Conservation (phyloP, 83 land plant species). For the Isoetes engelmannii region DNA sequence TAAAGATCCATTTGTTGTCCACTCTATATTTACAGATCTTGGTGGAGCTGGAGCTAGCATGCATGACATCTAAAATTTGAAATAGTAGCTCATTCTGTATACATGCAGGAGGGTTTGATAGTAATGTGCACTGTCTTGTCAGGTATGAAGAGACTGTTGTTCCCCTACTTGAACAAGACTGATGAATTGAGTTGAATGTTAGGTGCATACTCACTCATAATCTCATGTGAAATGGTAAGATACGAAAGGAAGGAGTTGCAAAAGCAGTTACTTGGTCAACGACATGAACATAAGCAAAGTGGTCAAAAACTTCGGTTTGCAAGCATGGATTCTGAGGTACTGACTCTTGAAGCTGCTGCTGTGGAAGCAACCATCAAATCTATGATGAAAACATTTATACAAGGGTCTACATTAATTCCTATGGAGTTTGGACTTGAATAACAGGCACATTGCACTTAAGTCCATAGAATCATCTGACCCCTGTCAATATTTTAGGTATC, state of each 20-base stretch:
- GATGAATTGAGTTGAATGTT: slow-evolving; percentile 14
- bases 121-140: slow-evolving; percentile 86
- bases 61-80: slow-evolving; percentile 91
- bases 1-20: slow-evolving; percentile 64
- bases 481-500: slow-evolving; percentile 40
- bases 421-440: slow-evolving; percentile 69
- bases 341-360: slow-evolving; percentile 35
- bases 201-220: slow-evolving; percentile 93
- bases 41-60: slow-evolving; percentile 64
- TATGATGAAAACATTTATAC: slow-evolving; percentile 70
- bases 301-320: slow-evolving; percentile 34
- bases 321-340: slow-evolving; percentile 38
- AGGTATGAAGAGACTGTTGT: slow-evolving; percentile 37
- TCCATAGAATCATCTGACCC: background rate
- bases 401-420: slow-evolving; percentile 56
- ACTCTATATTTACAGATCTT: slow-evolving; percentile 49
- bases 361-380: slow-evolving; percentile 72
- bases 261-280: slow-evolving; percentile 37
- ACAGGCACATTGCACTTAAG: slow-evolving; percentile 43
- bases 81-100: slow-evolving; percentile 58
- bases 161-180: background rate
- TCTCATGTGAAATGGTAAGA: slow-evolving; percentile 73
- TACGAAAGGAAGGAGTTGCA: slow-evolving; percentile 62
- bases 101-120: slow-evolving; percentile 84
- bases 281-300: background rate